phyloP scores from a whole-genome alignment of 2,329 filamentous ascomycete genomes.

The Harringtonia lauricola region DNA sequence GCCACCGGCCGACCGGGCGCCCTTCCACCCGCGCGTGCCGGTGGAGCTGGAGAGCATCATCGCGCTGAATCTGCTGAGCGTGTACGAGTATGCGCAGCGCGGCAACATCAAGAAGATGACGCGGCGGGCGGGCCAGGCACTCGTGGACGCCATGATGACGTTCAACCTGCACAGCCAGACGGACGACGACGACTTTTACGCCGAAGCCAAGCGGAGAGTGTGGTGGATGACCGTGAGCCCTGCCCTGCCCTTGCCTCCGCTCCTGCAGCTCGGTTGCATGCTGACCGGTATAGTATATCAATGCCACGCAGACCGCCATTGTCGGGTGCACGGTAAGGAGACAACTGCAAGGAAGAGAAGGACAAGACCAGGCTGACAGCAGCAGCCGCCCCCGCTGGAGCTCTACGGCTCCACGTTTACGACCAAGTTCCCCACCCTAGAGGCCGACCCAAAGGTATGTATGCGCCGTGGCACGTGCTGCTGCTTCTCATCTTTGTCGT shows the following conservation, averaged over 20 bases:
- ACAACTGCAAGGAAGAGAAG: not conserved
- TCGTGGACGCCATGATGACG: conserved; percentile 35
- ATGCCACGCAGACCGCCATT: conserved; percentile 37
- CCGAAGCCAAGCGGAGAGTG: conserved; percentile 32
- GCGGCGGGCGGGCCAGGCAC: conserved; percentile 33
- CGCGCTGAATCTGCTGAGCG: conserved; percentile 34
- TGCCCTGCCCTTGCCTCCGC: not conserved
- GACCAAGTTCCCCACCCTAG: conserved; percentile 28
- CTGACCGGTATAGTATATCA: conserved; percentile 33
- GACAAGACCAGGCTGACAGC: not conserved
- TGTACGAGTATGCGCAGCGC: conserved; percentile 41
- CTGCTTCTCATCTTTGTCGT: not conserved
- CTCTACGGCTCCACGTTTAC: conserved; percentile 26
- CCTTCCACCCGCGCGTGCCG: conserved; percentile 32
- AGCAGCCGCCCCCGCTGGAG: conserved; percentile 10
- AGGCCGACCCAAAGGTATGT: conserved; percentile 29
- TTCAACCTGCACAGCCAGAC: conserved; percentile 28
- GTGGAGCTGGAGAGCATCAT: conserved; percentile 35
- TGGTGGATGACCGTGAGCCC: conserved; percentile 41
- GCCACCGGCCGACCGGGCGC: conserved; percentile 18
- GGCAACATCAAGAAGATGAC: conserved; percentile 42
- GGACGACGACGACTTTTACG: conserved; percentile 27
- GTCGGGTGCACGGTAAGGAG: conserved; percentile 34
- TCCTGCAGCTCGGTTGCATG: not conserved
- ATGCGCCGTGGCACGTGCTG: too few relatives aligned